Evolutionary conservation across 2,329 filamentous ascomycete genomes (phyloP).

Genomic region (Aspergillaceae sp.): DNA sequence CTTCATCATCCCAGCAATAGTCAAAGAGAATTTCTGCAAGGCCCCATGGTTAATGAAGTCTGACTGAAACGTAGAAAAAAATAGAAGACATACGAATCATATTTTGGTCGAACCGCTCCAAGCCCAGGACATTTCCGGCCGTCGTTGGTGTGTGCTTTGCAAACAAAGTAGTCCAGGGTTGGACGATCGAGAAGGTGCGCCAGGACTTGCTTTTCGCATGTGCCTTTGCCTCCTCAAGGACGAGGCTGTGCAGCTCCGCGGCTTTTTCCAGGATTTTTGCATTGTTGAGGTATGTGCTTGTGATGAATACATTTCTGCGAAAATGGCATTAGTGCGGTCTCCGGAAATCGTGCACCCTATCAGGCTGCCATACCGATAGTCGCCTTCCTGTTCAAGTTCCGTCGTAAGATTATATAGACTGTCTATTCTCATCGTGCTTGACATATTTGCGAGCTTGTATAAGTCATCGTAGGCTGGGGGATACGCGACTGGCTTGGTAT

Average conservation of each 20-base stretch:
- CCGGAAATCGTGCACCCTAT: no score
- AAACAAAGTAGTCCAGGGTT: slow-evolving; percentile 34
- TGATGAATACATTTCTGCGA: slow-evolving; percentile 10
- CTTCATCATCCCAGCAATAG: slow-evolving; percentile 18
- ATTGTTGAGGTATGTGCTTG: slow-evolving; percentile 16
- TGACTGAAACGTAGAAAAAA: slow-evolving; percentile 1
- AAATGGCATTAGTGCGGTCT: neutral
- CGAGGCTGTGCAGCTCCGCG: slow-evolving; percentile 9
- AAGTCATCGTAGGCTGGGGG: slow-evolving; percentile 8
- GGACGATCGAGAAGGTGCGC: slow-evolving; percentile 23
- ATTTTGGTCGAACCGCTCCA: slow-evolving; percentile 26
- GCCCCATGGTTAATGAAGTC: slow-evolving; percentile 12
- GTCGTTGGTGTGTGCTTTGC: slow-evolving; percentile 27
- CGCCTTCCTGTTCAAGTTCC: slow-evolving; percentile 12
- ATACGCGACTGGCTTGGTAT: slow-evolving; percentile 8
- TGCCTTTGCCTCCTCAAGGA: slow-evolving; percentile 12
- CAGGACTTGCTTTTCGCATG: slow-evolving; percentile 11
- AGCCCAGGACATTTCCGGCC: slow-evolving; percentile 28
- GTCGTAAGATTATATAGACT: slow-evolving; percentile 11
- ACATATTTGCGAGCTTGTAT: slow-evolving; percentile 8
- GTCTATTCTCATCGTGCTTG: slow-evolving; percentile 8
- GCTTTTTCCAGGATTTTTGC: slow-evolving; percentile 10
- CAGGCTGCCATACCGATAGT: slow-evolving; percentile 7
- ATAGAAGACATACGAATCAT: slow-evolving; percentile 8
- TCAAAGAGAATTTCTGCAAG: slow-evolving; percentile 14